These are phyloP conservation scores for Zygoascus biomembranicola DNA, from an alignment of 805 yeast genomes.

Conservation along the genomic window DNA sequence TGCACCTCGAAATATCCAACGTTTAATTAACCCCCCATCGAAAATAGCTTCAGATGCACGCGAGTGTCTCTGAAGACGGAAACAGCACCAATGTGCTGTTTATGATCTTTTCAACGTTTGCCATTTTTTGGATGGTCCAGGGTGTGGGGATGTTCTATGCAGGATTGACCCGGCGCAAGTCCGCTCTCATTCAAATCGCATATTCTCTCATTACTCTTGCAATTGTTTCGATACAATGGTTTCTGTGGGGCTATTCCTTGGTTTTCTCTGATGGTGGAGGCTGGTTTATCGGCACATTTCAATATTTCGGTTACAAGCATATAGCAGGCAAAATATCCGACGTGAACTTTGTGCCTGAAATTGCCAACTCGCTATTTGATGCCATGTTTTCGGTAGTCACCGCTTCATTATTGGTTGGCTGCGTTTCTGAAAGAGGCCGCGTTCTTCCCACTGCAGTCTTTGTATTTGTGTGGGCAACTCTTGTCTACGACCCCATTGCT, in stretches of 20 bases:
- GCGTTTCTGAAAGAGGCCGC: conserved; percentile 65
- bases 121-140: conserved; percentile 18
- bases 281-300: conserved; percentile 47
- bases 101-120: conserved; percentile 15
- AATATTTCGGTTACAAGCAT: conserved; percentile 42
- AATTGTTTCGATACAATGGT: conserved; percentile 59
- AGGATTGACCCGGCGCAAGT: conserved; percentile 58
- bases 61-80: neutral
- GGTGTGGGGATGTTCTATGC: conserved; percentile 52
- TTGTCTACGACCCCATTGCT: conserved; percentile 66
- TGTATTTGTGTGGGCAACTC: conserved; percentile 58
- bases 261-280: conserved; percentile 36
- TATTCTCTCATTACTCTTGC: conserved; percentile 56
- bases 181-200: conserved; percentile 56
- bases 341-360: conserved; percentile 27
- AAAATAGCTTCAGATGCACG: neutral
- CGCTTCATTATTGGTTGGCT: conserved; percentile 61
- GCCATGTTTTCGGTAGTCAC: conserved; percentile 62
- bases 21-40: neutral
- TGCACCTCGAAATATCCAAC: neutral
- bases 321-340: conserved; percentile 38
- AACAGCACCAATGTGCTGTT: conserved; percentile 9
- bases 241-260: conserved; percentile 59
- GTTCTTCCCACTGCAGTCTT: conserved; percentile 64
- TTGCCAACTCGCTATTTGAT: conserved; percentile 51